Evolutionary conservation across 257 asterid species (phyloP).

Genomic region (Anisodus tanguticus): DNA sequence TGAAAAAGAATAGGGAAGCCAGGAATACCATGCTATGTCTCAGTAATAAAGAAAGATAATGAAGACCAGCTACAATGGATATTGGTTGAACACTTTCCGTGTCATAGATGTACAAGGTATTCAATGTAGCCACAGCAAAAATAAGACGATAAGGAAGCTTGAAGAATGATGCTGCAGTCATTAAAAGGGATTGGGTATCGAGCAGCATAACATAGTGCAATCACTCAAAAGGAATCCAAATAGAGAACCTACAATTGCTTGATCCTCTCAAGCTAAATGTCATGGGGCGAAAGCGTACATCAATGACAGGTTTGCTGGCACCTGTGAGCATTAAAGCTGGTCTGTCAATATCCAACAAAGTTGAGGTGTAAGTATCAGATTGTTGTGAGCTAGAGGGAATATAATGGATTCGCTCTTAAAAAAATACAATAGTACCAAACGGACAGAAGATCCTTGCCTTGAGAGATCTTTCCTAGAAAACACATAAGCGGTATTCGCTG

Average conservation of each 20-base stretch:
- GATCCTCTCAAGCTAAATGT: slow-evolving; percentile 67
- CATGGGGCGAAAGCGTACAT: slow-evolving; percentile 91
- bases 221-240: neutral
- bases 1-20: neutral
- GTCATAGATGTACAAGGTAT: slow-evolving; percentile 85
- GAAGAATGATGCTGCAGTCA: slow-evolving; percentile 66
- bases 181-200: slow-evolving; percentile 28
- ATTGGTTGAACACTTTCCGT: slow-evolving; percentile 89
- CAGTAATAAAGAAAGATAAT: slow-evolving; percentile 90
- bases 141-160: slow-evolving; percentile 90
- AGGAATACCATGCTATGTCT: slow-evolving; percentile 84
- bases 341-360: slow-evolving; percentile 49
- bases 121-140: slow-evolving; percentile 91
- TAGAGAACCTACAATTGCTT: slow-evolving; percentile 54
- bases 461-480: slow-evolving; percentile 89
- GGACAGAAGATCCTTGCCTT: slow-evolving; percentile 61
- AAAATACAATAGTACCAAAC: neutral
- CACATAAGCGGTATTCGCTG: slow-evolving; percentile 81
- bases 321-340: slow-evolving; percentile 98
- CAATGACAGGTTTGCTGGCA: slow-evolving; percentile 93
- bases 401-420: neutral
- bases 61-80: slow-evolving; percentile 76
- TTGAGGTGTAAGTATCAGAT: slow-evolving; percentile 11
- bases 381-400: slow-evolving; percentile 11
- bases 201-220: slow-evolving; percentile 32